Conservation (phyloP, 305 asterid species). For the Rubia tinctorum region DNA sequence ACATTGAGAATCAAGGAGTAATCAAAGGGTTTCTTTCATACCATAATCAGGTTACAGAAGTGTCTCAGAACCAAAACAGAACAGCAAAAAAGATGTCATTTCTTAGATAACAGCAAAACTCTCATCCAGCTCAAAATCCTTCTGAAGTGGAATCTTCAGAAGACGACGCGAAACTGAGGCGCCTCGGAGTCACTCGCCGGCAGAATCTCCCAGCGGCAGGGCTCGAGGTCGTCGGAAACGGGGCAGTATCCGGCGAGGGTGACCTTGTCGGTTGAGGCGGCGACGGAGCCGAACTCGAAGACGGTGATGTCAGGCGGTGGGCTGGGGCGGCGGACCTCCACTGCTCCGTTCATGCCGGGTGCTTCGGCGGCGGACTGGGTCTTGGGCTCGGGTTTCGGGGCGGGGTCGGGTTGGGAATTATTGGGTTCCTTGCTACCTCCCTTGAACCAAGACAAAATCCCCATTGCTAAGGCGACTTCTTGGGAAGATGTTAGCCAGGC, state of each 20-base stretch:
- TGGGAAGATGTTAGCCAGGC: not conserved
- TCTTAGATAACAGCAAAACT: not conserved
- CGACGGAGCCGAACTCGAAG: constrained; percentile 84
- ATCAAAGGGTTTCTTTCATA: not conserved
- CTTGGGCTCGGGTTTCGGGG: constrained; percentile 9
- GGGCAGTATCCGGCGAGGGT: constrained; percentile 91
- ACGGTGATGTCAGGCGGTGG: constrained; percentile 48
- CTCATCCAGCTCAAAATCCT: constrained; percentile 13
- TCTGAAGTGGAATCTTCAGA: constrained; percentile 29
- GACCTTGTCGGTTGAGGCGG: constrained; percentile 79
- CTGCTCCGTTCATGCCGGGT: constrained; percentile 88
- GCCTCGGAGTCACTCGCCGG: constrained; percentile 80
- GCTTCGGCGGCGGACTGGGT: constrained; percentile 26
- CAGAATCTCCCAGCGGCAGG: constrained; percentile 93
- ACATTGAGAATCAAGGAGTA: not conserved
- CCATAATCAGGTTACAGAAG: not conserved
- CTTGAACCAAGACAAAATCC: constrained; percentile 13
- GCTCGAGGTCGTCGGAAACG: constrained; percentile 85
- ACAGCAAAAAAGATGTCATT: not conserved
- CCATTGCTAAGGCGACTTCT: constrained; percentile 4
- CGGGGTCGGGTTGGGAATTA: not conserved
- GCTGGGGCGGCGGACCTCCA: constrained; percentile 61
- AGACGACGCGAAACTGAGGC: constrained; percentile 91
- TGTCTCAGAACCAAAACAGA: not conserved
- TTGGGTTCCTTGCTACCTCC: not conserved